Evolutionary conservation across 371 early-diverging fungal species (phyloP).

Genomic region (Funneliformis caledonium): DNA sequence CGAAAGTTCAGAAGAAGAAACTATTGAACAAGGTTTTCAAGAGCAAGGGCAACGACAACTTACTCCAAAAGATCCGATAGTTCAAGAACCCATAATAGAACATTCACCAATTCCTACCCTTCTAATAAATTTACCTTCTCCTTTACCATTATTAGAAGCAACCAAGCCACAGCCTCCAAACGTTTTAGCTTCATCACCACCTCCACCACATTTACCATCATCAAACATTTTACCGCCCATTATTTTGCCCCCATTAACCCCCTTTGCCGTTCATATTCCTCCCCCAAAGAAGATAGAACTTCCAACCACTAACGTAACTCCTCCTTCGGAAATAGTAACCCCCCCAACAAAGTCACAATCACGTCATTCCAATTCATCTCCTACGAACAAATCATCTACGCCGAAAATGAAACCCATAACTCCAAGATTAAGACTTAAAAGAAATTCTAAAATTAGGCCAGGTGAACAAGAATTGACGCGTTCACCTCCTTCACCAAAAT

Average conservation of each 20-base stretch:
- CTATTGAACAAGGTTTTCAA: not conserved
- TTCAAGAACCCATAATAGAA: not conserved
- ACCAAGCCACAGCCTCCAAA: not conserved
- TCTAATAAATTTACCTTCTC: not conserved
- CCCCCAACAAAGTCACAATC: not conserved
- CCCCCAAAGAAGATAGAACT: not conserved
- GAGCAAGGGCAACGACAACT: not conserved
- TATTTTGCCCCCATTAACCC: not conserved
- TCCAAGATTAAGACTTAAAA: not conserved
- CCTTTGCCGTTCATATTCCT: not conserved
- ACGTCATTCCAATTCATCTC: not conserved
- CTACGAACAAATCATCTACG: not conserved
- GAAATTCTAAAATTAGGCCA: not conserved
- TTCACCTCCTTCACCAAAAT: not conserved
- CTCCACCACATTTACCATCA: not conserved
- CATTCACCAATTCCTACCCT: not conserved
- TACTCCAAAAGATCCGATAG: not conserved
- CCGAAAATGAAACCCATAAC: not conserved
- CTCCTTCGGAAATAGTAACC: not conserved
- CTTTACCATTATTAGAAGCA: not conserved
- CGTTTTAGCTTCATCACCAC: not conserved
- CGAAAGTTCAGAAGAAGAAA: not conserved
- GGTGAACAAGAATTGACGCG: not conserved
- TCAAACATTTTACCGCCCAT: not conserved
- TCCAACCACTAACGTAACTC: not conserved